Evolutionary conservation across 2,329 filamentous ascomycete genomes (phyloP).

Genomic region (Blastomyces parvus): DNA sequence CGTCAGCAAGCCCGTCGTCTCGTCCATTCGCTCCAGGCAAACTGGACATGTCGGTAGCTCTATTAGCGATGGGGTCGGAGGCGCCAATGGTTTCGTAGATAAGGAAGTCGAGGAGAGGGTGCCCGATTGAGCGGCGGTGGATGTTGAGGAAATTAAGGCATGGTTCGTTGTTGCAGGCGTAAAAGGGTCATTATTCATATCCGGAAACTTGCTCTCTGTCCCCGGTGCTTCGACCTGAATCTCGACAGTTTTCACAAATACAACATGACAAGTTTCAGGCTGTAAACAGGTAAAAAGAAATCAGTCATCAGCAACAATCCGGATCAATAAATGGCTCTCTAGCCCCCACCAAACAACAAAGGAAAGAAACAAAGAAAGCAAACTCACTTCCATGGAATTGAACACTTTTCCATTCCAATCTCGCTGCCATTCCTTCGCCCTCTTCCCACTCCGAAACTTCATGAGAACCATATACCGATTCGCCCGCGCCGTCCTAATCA

Average conservation of each 20-base stretch:
- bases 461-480: conserved; percentile 93
- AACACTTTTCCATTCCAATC: conserved; percentile 92
- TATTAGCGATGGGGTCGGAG: conserved; percentile 72
- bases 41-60: conserved; percentile 95
- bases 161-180: conserved; percentile 36
- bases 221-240: conserved; percentile 42
- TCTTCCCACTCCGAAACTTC: conserved; percentile 71
- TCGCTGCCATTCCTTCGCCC: conserved; percentile 68
- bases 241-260: conserved; percentile 86
- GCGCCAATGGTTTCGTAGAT: conserved; percentile 54
- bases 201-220: conserved; percentile 45
- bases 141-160: conserved; percentile 17
- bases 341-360: background rate
- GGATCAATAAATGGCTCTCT: background rate
- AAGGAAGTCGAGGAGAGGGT: conserved; percentile 37
- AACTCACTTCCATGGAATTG: conserved; percentile 72
- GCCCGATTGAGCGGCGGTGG: conserved; percentile 23
- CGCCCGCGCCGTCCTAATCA: conserved; percentile 80
- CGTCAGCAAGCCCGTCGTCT: conserved; percentile 87
- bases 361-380: conserved; percentile 10
- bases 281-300: conserved; percentile 26
- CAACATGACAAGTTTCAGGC: conserved; percentile 90
- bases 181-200: conserved; percentile 56
- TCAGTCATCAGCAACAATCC: conserved; percentile 14
- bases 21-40: conserved; percentile 95